Evolutionary conservation across 345 rosid genomes (phyloP).

Genomic region (Bretschneidera sinensis): DNA sequence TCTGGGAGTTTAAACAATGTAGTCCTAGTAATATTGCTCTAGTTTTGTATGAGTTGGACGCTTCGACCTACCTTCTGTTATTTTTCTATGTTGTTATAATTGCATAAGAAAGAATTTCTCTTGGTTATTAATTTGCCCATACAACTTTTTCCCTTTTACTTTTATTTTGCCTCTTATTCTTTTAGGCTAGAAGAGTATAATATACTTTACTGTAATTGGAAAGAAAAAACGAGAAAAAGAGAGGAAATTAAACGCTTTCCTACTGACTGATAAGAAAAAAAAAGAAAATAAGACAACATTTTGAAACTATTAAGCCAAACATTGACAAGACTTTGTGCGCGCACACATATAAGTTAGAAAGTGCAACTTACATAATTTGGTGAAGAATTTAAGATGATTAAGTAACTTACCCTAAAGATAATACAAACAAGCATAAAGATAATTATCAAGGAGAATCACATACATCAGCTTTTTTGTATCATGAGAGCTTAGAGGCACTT

Average conservation of each 20-base stretch:
- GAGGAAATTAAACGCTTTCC: too few species aligned
- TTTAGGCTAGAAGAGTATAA: too few species aligned
- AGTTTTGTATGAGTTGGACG: too few species aligned
- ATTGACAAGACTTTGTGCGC: too few species aligned
- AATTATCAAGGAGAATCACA: slow-evolving; percentile 6
- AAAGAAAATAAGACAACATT: too few species aligned
- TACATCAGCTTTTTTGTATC: background rate
- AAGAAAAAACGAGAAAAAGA: too few species aligned
- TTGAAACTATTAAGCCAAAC: too few species aligned
- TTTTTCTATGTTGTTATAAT: slow-evolving; percentile 18
- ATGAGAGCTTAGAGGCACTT: slow-evolving; percentile 4
- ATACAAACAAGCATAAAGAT: slow-evolving; percentile 8
- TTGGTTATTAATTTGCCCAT: slow-evolving; percentile 3
- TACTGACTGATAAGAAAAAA: too few species aligned
- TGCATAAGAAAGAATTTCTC: slow-evolving; percentile 1
- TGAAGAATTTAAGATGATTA: slow-evolving; percentile 19
- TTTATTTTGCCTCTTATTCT: too few species aligned
- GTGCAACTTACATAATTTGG: background rate
- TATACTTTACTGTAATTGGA: too few species aligned
- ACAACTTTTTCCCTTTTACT: background rate
- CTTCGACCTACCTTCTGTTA: slow-evolving; percentile 14
- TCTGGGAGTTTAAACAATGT: background rate
- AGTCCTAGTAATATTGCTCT: too few species aligned
- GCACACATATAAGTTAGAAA: too few species aligned
- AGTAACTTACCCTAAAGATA: slow-evolving; percentile 26